A percentile compares a stretch with the other conserved stretches of the same genome.
Evolutionary conservation across 2,329 filamentous ascomycete genomes (phyloP).

Genomic region (Scedosporium apiospermum): DNA sequence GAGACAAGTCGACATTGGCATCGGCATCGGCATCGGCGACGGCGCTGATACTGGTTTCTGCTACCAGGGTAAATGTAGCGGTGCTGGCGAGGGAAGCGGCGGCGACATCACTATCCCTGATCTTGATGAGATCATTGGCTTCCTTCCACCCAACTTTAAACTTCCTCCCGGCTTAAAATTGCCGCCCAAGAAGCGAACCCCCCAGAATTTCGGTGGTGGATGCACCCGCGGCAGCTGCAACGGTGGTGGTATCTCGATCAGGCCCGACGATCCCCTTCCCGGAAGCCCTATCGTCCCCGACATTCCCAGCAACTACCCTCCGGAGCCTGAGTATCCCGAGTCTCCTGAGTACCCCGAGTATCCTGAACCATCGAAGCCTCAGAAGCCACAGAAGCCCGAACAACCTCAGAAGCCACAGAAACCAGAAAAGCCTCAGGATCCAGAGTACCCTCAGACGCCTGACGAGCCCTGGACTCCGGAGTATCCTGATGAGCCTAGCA

Average conservation of each 20-base stretch:
- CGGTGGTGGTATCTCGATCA: neutral
- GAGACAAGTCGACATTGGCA: neutral
- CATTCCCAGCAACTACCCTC: neutral
- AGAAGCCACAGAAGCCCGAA: neutral
- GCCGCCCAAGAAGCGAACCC: conserved; percentile 1
- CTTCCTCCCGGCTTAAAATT: neutral
- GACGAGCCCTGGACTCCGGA: neutral
- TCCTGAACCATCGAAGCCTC: neutral
- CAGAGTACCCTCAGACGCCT: neutral
- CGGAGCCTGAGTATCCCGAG: neutral
- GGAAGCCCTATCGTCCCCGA: neutral
- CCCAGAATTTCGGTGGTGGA: neutral
- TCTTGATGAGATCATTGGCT: neutral
- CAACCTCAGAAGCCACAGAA: neutral
- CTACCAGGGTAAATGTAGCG: neutral
- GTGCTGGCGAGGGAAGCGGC: neutral
- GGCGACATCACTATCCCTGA: neutral
- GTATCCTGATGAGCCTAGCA: neutral
- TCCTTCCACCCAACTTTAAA: neutral
- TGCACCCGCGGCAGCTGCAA: neutral
- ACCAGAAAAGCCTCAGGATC: neutral
- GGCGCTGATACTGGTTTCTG: conserved; percentile 2
- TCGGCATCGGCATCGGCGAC: neutral
- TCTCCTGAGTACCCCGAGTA: neutral
- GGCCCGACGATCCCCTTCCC: neutral